Percentiles rank a stretch among this genome's conserved stretches.
Conservation (phyloP, 805 yeast species). For the Clavispora santaluciae region DNA sequence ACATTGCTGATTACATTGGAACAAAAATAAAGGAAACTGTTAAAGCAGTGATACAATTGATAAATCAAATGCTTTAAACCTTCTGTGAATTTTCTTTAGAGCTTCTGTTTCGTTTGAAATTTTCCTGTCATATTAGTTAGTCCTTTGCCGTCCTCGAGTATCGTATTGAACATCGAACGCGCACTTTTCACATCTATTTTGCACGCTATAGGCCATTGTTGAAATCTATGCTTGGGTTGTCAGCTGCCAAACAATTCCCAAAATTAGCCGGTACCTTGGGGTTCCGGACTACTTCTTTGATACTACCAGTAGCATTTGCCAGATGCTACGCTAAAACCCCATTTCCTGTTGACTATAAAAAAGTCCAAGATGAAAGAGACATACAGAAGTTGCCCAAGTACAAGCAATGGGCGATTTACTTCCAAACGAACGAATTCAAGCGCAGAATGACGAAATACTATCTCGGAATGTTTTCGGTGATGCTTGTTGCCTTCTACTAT, state of each 20-base stretch:
- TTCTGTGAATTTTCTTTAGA: too few relatives aligned
- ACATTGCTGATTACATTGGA: too few relatives aligned
- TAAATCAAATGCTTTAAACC: too few relatives aligned
- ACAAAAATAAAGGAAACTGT: too few relatives aligned
- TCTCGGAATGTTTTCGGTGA: conserved; percentile 52
- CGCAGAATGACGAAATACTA: conserved; percentile 57
- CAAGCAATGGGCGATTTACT: conserved; percentile 37
- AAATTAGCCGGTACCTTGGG: not conserved
- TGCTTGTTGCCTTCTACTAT: conserved; percentile 54
- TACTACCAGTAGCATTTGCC: not conserved
- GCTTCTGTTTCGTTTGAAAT: too few relatives aligned
- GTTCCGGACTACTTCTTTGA: not conserved
- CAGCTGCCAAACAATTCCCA: not conserved
- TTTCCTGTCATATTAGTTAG: too few relatives aligned
- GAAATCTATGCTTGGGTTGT: not conserved
- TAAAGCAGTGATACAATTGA: too few relatives aligned
- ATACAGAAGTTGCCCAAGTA: conserved; percentile 29
- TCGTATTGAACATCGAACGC: too few relatives aligned
- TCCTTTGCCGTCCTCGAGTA: too few relatives aligned
- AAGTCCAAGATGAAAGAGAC: conserved; percentile 22
- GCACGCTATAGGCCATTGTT: too few relatives aligned
- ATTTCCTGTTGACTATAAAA: conserved; percentile 33
- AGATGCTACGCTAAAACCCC: conserved; percentile 22
- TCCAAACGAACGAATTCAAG: conserved; percentile 52
- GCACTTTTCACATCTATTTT: too few relatives aligned